Evolutionary conservation across 2,329 filamentous ascomycete species (phyloP), one percentile per base, ranked within the genome.

Genomic region (Colletotrichum chlorophyti): DNA sequence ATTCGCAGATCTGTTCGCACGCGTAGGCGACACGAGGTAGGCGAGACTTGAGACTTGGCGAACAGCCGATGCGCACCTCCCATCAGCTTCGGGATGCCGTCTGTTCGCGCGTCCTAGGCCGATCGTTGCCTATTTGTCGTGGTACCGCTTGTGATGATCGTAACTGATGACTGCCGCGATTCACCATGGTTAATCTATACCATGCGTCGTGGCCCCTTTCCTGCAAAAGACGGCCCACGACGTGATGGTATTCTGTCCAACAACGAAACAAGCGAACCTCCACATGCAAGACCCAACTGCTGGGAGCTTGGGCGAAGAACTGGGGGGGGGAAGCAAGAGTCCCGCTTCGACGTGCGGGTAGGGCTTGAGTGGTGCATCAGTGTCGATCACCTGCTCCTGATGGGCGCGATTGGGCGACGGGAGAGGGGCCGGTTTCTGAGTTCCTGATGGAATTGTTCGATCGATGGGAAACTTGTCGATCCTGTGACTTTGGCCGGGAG

Each of bases 391-490:
- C 46, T 23, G 15, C n/a, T n/a, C n/a, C n/a, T n/a, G n/a, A n/a
- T n/a, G n/a, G 27, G 24, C 23, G 32, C 46, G 32, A 49, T 49
- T 38, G 46, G 46, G n/a, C 10, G 34, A 24, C 15, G 10, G 32
- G 32, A 12, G n/a, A n/a, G n/a, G n/a, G n/a, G n/a, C n/a, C n/a
- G n/a, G n/a, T n/a, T n/a, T n/a, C n/a, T n/a, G n/a, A n/a, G n/a
- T n/a, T n/a, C 24, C 15, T 29, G 23, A 38, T 49, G 46, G 46
- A 37, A 49, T 49, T 49, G 32, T 49, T 49, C 41, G 41, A 43
- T 43, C 41, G 26, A 17, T n/a, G 19, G n/a, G 31, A 24, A 43
- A 26, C n/a, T 19, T 29, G 11, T 43, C 26, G 41, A 43, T 43
- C 26, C 26, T 45, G n/a, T 26, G 26, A n/a, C n/a, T n/a, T n/a